Conservation (phyloP, 495 filamentous ascomycete genomes). For the Thermothielavioides terrestris region DNA sequence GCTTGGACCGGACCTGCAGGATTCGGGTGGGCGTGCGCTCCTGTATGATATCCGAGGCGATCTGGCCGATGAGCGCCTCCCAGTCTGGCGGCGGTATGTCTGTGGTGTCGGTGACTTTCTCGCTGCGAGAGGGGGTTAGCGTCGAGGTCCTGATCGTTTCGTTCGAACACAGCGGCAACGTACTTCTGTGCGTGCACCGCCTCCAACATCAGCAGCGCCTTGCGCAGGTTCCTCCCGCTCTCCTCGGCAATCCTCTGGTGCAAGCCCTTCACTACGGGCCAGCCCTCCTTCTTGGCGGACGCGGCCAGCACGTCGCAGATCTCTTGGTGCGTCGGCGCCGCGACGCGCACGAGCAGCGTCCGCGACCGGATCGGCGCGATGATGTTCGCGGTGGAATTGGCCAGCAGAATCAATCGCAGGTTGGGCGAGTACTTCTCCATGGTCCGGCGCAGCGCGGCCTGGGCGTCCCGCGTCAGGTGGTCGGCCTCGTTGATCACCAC, state of each 20-base stretch:
- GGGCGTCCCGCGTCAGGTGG: constrained; percentile 85
- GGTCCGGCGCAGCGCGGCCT: constrained; percentile 86
- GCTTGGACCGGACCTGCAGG: constrained; percentile 75
- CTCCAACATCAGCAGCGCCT: constrained; percentile 90
- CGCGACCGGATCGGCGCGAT: constrained; percentile 90
- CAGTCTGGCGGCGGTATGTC: constrained; percentile 91
- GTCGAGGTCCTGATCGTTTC: not conserved
- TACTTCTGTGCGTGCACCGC: constrained; percentile 96
- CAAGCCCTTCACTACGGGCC: constrained; percentile 57
- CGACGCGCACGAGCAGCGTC: constrained; percentile 82
- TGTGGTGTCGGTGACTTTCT: constrained; percentile 80
- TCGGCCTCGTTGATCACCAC: constrained; percentile 99
- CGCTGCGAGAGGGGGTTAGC: constrained; percentile 45
- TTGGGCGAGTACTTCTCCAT: constrained; percentile 99
- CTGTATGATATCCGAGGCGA: constrained; percentile 82
- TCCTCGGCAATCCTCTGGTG: constrained; percentile 82
- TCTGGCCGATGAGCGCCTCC: constrained; percentile 79
- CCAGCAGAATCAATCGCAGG: constrained; percentile 78
- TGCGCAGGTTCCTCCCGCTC: constrained; percentile 82
- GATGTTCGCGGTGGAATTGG: constrained; percentile 93
- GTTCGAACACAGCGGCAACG: constrained; percentile 15
- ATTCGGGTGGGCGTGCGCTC: constrained; percentile 84
- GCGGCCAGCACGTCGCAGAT: constrained; percentile 68
- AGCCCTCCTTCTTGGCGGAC: constrained; percentile 70
- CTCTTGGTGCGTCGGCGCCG: constrained; percentile 76